Percentiles rank a stretch among this genome's conserved stretches.
Evolutionary conservation across 176 grass and related monocot species (phyloP).

Genomic region (Rhynchospora pubera): DNA sequence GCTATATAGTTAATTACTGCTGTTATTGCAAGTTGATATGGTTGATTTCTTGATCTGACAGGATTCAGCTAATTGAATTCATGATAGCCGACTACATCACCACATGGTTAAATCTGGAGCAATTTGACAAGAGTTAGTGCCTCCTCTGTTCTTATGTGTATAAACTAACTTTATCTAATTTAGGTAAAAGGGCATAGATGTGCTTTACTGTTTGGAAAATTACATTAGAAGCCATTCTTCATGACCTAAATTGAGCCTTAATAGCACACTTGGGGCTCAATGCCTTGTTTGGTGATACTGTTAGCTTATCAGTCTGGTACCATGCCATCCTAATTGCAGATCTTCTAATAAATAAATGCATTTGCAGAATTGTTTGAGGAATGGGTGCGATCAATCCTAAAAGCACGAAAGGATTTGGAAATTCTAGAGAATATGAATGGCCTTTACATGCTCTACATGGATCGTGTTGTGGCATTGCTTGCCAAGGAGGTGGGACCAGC

Average conservation of each 20-base stretch:
- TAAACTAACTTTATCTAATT: background rate
- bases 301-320: conserved; percentile 6
- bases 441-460: conserved; percentile 69
- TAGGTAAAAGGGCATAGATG: background rate
- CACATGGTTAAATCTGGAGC: conserved; percentile 46
- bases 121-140: conserved; percentile 65
- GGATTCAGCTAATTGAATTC: conserved; percentile 88
- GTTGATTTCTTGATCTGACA: conserved; percentile 30
- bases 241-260: background rate
- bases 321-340: background rate
- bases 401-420: conserved; percentile 63
- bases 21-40: background rate
- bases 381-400: conserved; percentile 75
- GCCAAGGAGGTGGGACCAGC: conserved; percentile 60
- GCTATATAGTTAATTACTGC: background rate
- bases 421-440: conserved; percentile 69
- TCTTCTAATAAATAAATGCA: conserved; percentile 19
- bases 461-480: conserved; percentile 54
- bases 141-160: background rate
- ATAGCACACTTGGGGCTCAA: background rate
- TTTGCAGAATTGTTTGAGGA: conserved; percentile 77
- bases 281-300: background rate
- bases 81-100: conserved; percentile 60
- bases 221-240: background rate
- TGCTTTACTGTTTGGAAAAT: background rate